Percentiles rank a stretch among this genome's conserved stretches.
Evolutionary conservation across 108 stramenopile species (phyloP).

Genomic region (Parietichytrium sp.): DNA sequence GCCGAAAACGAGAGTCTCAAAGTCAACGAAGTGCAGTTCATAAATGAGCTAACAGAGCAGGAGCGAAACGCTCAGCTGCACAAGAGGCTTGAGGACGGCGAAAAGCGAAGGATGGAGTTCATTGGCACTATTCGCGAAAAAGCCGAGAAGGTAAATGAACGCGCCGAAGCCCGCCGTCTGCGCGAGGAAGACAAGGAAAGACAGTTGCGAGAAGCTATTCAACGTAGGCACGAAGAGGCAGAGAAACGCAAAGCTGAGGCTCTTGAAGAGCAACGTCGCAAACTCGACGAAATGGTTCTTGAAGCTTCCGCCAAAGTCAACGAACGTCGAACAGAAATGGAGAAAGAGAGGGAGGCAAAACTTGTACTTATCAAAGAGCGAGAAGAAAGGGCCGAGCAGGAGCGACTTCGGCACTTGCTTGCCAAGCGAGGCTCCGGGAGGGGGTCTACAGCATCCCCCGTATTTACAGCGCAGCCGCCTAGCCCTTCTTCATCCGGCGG

Average conservation of each 20-base stretch:
- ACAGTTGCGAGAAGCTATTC: slow-evolving; percentile 29
- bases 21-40: slow-evolving; percentile 34
- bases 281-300: slow-evolving; percentile 31
- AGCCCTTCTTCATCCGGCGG: not conserved
- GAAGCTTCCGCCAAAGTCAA: slow-evolving; percentile 29
- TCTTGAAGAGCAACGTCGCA: slow-evolving; percentile 30
- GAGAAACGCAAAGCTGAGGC: slow-evolving; percentile 31
- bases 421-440: slow-evolving; percentile 11
- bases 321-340: slow-evolving; percentile 36
- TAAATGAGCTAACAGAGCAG: slow-evolving; percentile 32
- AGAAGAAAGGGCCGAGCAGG: not conserved
- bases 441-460: not conserved
- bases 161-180: slow-evolving; percentile 15
- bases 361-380: not conserved
- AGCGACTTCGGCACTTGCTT: not conserved
- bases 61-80: slow-evolving; percentile 22
- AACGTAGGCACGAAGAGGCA: not conserved
- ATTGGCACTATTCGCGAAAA: slow-evolving; percentile 22
- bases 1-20: slow-evolving; percentile 18
- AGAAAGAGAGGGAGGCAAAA: slow-evolving; percentile 35
- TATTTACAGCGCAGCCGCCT: not conserved
- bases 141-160: slow-evolving; percentile 4
- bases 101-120: slow-evolving; percentile 22
- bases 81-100: slow-evolving; percentile 20
- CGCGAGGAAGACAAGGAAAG: slow-evolving; percentile 24